Base-by-base conservation (phyloP, 192 early-diverging fungal species). In the Diversispora eburnea region DNA sequence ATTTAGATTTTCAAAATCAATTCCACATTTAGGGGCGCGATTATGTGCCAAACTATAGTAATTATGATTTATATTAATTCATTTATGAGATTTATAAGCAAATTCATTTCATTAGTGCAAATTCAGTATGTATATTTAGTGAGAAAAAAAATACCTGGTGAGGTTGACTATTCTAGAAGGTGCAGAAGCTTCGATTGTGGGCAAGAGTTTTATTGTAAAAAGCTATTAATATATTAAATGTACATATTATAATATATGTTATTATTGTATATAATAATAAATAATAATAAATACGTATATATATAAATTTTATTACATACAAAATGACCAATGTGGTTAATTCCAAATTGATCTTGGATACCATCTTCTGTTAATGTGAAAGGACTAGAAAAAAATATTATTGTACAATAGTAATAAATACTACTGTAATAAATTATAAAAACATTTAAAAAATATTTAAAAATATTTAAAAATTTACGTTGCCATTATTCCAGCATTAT, bases 281-380 rank as follows among this genome's bases (percentile, higher is more conserved):
- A 51, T 49, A 49, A 17, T 67, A 67, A 67, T 19, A 8, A 51
- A 6, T 49, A 49, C 13, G 3, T 3, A 8, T 49, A 49, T 67
- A 20, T 20, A 1, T 22, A 67, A 7, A 3, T 8, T 62, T 12
- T 62, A 41, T 20, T 49, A 48, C 65, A 49, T 51, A 73, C 70
- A 46, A 49, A 77, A 72, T 72, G 78, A 57, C 76, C 85, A 57
- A 84, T 72, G 54, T 85, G 81, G 42, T 87, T 87, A 4, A 76
- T 76, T 0, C 77, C 81, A 65, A 87, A 81, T 49, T 83, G 80
- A 1, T 48, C 39, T 66, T 80, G 75, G 62, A 82, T 82, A 0
- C 81, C 78, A 52, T 82, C 72, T 12, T 61, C 75, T 41, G 58
- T 76, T 12, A 81, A 64, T 1, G 45, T 25, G 25, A 58, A 78